Evolutionary conservation across 2,329 filamentous ascomycete genomes (phyloP).

Genomic region (Fusarium sarcochroum): DNA sequence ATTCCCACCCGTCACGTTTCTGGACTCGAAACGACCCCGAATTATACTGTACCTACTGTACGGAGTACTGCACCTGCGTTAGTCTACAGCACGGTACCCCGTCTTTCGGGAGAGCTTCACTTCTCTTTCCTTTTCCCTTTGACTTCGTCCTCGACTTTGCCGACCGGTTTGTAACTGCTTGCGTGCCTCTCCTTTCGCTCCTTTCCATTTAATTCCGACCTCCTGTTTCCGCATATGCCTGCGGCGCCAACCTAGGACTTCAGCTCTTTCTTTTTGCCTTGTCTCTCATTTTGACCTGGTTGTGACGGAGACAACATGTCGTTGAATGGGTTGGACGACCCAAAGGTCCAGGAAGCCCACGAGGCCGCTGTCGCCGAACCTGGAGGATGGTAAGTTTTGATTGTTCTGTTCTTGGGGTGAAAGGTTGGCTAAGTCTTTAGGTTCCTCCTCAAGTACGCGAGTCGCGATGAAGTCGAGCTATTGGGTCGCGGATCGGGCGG

Average conservation of each 20-base stretch:
- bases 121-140: slow-evolving; percentile 32
- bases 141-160: slow-evolving; percentile 13
- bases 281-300: slow-evolving; percentile 26
- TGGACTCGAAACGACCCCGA: slow-evolving; percentile 39
- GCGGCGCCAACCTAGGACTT: slow-evolving; percentile 10
- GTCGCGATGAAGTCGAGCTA: slow-evolving; percentile 88
- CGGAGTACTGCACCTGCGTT: neutral
- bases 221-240: slow-evolving; percentile 16
- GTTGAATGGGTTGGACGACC: slow-evolving; percentile 92
- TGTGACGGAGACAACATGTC: slow-evolving; percentile 75
- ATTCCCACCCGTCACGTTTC: slow-evolving; percentile 27
- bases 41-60: slow-evolving; percentile 41
- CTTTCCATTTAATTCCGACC: slow-evolving; percentile 19
- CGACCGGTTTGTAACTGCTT: slow-evolving; percentile 20
- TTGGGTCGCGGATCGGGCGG: slow-evolving; percentile 83
- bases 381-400: slow-evolving; percentile 86
- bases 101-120: slow-evolving; percentile 41
- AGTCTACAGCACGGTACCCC: slow-evolving; percentile 20
- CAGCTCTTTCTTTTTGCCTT: slow-evolving; percentile 19
- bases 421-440: slow-evolving; percentile 62
- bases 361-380: slow-evolving; percentile 84
- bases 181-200: slow-evolving; percentile 31
- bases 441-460: slow-evolving; percentile 94
- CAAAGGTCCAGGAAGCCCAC: slow-evolving; percentile 86
- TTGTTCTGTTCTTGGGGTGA: neutral